Evolutionary conservation across 805 yeast species (phyloP), one percentile per base, ranked within the genome.

Genomic region (Metschnikowia henanensis): DNA sequence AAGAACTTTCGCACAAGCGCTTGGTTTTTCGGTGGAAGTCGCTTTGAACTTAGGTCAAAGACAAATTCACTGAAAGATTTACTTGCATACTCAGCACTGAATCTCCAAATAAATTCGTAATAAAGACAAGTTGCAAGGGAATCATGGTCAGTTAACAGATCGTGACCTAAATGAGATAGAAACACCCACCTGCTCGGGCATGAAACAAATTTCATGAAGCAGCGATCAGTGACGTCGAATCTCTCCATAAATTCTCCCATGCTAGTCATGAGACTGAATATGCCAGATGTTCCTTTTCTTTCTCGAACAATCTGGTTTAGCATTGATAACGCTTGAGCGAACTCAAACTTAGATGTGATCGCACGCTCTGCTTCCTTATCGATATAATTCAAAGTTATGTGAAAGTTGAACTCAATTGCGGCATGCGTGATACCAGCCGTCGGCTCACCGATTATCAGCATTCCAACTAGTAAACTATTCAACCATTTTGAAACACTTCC

Each of bases 391-490:
- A 49, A 26, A 4, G 32, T 18, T 6, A 49, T 23, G 8, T 38
- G 35, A 17, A 47, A 18, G 1, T 19, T 36, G 8, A 37, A 22
- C 23, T 56, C 56, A 2, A 21, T 19, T 3, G 55, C 38, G 6
- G 62, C 46, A 7, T 42, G 39, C 3, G 41, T 15, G 6, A 68
- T 37, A 3, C 63, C 57, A 1, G 41, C 49, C 42, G 60, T 43
- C 6, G 83, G 73, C 58, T 87, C 95, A 8, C 95, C 95, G 17
- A 77, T 57, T 5, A 82, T 61, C 3, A 67, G 59, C 50, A 80
- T 58, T 37, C 74, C 75, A 51, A 77, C 70, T 28, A 76, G 51
- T 32, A 79, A 73, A 1, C 73, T 53, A 8, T 68, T 56, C 1
- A 86, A 41, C 89, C 91, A 86, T 37, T 60, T 56, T 17, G 68